These are phyloP conservation scores for Candida corydali DNA, from an alignment of 805 yeast genomes.

Conservation along the genomic window DNA sequence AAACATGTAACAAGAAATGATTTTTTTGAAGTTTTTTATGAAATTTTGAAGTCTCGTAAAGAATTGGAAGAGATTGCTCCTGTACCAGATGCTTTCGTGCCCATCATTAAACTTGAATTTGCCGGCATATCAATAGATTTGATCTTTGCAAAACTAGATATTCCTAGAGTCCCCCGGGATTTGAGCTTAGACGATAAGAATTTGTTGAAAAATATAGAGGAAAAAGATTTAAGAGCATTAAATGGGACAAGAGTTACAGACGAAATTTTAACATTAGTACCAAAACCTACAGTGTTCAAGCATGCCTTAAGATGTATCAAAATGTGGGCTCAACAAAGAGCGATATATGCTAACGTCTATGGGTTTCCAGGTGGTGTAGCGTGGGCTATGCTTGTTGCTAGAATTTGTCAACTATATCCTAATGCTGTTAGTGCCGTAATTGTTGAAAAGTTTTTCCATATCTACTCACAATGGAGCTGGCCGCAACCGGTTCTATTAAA, in stretches of 20 bases:
- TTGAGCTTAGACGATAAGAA: conserved; percentile 81
- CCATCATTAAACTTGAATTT: conserved; percentile 85
- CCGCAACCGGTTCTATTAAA: conserved; percentile 95
- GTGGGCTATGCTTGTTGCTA: conserved; percentile 99
- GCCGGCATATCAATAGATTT: conserved; percentile 92
- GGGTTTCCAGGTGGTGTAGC: conserved; percentile 99
- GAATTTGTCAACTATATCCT: conserved; percentile 95
- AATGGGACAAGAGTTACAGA: conserved; percentile 98
- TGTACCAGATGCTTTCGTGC: conserved; percentile 98
- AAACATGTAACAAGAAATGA: conserved; percentile 90
- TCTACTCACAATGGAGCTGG: conserved; percentile 92
- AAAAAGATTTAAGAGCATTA: conserved; percentile 80
- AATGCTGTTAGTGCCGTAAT: conserved; percentile 92
- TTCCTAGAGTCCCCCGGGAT: conserved; percentile 76
- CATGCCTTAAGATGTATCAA: conserved; percentile 90
- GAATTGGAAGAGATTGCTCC: conserved; percentile 89
- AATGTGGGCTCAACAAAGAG: conserved; percentile 95
- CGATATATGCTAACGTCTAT: conserved; percentile 88
- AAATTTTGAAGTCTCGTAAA: conserved; percentile 62
- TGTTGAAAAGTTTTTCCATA: conserved; percentile 83
- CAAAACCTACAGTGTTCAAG: conserved; percentile 88
- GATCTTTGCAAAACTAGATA: conserved; percentile 75
- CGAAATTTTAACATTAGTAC: conserved; percentile 83
- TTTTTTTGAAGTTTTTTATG: conserved; percentile 78
- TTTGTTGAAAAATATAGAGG: conserved; percentile 81